Percentiles rank a stretch among this genome's conserved stretches.
Evolutionary conservation across 345 rosid species (phyloP).

Genomic region (Anastatica hierochuntica): DNA sequence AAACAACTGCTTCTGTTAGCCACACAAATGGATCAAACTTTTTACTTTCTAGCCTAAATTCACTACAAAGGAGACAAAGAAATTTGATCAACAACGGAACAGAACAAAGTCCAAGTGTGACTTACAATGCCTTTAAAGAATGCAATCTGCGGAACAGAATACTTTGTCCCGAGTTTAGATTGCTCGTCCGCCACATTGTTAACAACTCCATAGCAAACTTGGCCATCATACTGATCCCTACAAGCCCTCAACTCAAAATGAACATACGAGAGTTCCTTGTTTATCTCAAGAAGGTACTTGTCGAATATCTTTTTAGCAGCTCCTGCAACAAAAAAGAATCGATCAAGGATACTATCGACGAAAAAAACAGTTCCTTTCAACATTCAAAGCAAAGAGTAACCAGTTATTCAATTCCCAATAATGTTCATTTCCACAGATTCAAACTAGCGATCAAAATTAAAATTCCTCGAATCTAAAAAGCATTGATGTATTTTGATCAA

Average conservation of each 20-base stretch:
- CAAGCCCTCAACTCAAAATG: conserved; percentile 79
- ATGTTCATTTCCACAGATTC: too few species aligned
- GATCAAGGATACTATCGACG: neutral
- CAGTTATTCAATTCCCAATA: too few species aligned
- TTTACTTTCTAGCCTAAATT: neutral
- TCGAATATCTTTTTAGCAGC: conserved; percentile 37
- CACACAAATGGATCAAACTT: neutral
- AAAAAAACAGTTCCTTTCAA: too few species aligned
- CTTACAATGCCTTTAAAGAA: conserved; percentile 78
- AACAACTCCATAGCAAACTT: conserved; percentile 69
- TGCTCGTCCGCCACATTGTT: conserved; percentile 79
- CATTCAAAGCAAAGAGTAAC: too few species aligned
- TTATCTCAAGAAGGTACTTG: conserved; percentile 65
- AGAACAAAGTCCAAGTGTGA: neutral
- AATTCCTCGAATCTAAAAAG: too few species aligned
- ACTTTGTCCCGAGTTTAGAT: conserved; percentile 79
- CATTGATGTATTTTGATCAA: too few species aligned
- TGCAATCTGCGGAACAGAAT: conserved; percentile 77
- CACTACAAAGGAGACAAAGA: neutral
- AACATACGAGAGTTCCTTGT: conserved; percentile 67
- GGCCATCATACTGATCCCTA: conserved; percentile 67
- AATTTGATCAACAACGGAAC: neutral
- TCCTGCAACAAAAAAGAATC: conserved; percentile 30
- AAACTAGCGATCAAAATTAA: too few species aligned
- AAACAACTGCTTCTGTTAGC: neutral